Base-by-base conservation (phyloP, 495 filamentous ascomycete species). In the Penicillium atrosanguineum region DNA sequence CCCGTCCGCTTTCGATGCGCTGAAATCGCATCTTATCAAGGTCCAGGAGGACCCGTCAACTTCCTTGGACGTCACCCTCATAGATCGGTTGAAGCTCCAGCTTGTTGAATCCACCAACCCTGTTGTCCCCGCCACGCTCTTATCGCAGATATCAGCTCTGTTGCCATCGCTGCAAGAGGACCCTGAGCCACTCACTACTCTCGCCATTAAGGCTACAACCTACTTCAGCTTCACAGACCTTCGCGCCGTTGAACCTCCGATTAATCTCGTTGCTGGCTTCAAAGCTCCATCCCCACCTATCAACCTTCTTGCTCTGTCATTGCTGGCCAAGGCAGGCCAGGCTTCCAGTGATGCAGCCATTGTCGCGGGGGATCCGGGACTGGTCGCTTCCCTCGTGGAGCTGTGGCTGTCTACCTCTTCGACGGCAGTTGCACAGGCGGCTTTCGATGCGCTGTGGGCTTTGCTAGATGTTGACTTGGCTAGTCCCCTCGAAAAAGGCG, bases 341-440 rank as follows among this genome's bases (percentile, higher is more conserved):
- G 67, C 69, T 20, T 75, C 82, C 3, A 76, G 74, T 47, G 86
- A 93, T 65, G 83, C 83, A 36, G 84, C 83, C 26, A 83, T 87
- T 46, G 78, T 94, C 11, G 84, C 86, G 7, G 80, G 79, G 28
- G 83, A 88, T 68, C 76, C 83, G 7, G 75, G 77, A 1, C 62
- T 91, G 3, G 69, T 95, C 6, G 65, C 69, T 1, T 77, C 78
- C 0, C 73, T 95, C 26, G 63, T 95, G 1, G 74, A 77, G 41
- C 68, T 86, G 34, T 95, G 89, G 89, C 80, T 95, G 0, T 85
- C 79, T 48, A 83, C 86, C 1, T 70, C 80, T 4, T 79, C 86
- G 16, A 85, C 88, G 3, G 87, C 85, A 39, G 84, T 94, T n/a
- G 86, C 88, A 6, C 81, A 87, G 50, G 83, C 82, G 41, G 88